Evolutionary conservation across 805 yeast genomes (phyloP).

Genomic region (Kodamaea fukazawae): DNA sequence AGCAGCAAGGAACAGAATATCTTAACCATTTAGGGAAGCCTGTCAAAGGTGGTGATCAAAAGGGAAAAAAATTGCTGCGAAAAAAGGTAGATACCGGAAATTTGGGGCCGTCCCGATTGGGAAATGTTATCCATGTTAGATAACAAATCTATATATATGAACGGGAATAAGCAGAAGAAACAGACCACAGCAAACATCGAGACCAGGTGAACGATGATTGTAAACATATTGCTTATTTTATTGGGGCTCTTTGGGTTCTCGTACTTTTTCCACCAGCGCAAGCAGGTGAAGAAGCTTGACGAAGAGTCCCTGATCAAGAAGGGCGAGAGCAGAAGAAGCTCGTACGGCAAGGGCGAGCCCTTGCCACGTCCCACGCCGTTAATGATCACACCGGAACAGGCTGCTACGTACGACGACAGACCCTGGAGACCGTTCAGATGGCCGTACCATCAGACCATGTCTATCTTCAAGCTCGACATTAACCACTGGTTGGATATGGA

Average conservation of each 20-base stretch:
- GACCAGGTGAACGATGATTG: not conserved
- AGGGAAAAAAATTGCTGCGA: not conserved
- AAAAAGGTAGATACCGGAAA: not conserved
- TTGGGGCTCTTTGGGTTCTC: conserved; percentile 1
- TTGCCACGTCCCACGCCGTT: conserved; percentile 55
- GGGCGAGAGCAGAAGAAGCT: conserved; percentile 7
- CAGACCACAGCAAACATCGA: too few species aligned
- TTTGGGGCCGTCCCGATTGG: conserved; percentile 4
- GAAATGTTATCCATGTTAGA: conserved; percentile 7
- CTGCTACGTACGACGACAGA: conserved; percentile 62
- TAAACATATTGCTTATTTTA: not conserved
- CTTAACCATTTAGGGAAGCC: too few species aligned
- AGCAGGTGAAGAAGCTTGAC: conserved; percentile 4
- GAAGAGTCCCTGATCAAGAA: conserved; percentile 12
- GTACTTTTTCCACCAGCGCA: conserved; percentile 1
- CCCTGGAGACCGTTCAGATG: conserved; percentile 82
- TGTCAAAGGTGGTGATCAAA: too few species aligned
- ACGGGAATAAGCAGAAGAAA: not conserved
- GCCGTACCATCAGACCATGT: conserved; percentile 81
- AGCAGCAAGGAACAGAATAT: too few species aligned
- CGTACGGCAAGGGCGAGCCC: conserved; percentile 12
- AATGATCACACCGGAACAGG: conserved; percentile 64
- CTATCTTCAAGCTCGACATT: conserved; percentile 65
- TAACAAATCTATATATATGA: conserved; percentile 3
- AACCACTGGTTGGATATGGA: conserved; percentile 83